Evolutionary conservation across 371 early-diverging fungal species (phyloP).

Genomic region (Actinomortierella ambigua): DNA sequence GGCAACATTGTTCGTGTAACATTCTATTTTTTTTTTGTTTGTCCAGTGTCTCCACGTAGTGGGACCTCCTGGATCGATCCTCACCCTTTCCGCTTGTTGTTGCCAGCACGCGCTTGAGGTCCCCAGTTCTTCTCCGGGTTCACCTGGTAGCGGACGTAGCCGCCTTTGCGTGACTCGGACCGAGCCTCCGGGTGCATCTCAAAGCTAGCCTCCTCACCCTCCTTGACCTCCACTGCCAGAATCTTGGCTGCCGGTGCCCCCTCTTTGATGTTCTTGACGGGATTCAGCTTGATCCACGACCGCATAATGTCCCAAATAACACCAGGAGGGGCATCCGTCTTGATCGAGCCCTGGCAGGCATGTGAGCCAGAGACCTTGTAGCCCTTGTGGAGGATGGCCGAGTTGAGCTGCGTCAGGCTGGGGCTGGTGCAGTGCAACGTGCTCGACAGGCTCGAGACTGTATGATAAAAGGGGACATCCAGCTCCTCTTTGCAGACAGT

Average conservation of each 20-base stretch:
- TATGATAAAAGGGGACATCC: slow-evolving; percentile 85
- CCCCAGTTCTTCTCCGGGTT: slow-evolving; percentile 97
- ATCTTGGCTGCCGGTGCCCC: slow-evolving; percentile 75
- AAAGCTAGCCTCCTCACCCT: slow-evolving; percentile 37
- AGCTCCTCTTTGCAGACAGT: slow-evolving; percentile 68
- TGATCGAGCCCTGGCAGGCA: slow-evolving; percentile 84
- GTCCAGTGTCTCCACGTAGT: too few species aligned
- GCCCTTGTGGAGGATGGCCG: slow-evolving; percentile 93
- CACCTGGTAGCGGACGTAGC: slow-evolving; percentile 89
- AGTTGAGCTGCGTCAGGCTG: slow-evolving; percentile 53
- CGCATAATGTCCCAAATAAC: slow-evolving; percentile 96
- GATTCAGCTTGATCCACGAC: slow-evolving; percentile 71
- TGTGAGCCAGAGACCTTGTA: slow-evolving; percentile 95
- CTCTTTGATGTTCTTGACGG: slow-evolving; percentile 70
- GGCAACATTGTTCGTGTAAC: too few species aligned
- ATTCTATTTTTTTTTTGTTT: too few species aligned
- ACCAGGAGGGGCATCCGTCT: slow-evolving; percentile 92
- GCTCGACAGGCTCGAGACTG: slow-evolving; percentile 63
- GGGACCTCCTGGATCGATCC: too few species aligned
- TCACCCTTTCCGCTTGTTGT: slow-evolving; percentile 56
- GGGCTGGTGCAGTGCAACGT: slow-evolving; percentile 74
- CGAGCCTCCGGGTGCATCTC: slow-evolving; percentile 70
- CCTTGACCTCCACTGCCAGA: slow-evolving; percentile 62
- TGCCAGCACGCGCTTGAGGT: slow-evolving; percentile 82
- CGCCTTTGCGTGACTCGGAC: slow-evolving; percentile 75